Conservation (phyloP, 305 asterid species). For the Fraxinus xanthoxyloides region DNA sequence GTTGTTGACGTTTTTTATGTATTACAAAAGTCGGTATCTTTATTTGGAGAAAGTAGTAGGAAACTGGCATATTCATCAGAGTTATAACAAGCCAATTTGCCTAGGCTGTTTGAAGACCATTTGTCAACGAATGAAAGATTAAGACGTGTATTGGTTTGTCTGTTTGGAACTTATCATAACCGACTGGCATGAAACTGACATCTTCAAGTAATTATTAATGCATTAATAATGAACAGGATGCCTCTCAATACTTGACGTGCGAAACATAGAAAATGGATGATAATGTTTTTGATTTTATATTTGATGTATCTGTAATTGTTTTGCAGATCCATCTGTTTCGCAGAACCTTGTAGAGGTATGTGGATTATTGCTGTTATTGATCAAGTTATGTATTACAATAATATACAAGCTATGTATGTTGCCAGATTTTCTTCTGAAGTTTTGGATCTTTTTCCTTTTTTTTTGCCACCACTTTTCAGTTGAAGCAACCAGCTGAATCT, state of each 20-base stretch:
- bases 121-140: background rate
- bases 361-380: constrained; percentile 15
- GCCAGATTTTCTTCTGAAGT: background rate
- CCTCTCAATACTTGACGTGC: background rate
- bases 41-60: constrained; percentile 7
- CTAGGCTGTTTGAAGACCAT: constrained; percentile 2
- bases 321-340: constrained; percentile 46
- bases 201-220: background rate
- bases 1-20: background rate
- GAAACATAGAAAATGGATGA: background rate
- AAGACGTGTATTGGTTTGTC: background rate
- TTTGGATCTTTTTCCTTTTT: background rate
- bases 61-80: background rate
- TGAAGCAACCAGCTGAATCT: constrained; percentile 56
- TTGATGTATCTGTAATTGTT: constrained; percentile 7
- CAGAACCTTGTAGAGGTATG: constrained; percentile 46
- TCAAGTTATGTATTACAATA: constrained; percentile 16
- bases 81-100: background rate
- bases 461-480: constrained; percentile 36
- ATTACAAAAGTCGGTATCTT: constrained; percentile 5
- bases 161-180: background rate
- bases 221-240: background rate
- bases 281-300: background rate
- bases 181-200: background rate
- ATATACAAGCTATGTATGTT: constrained; percentile 8